A percentile compares a stretch with the other conserved stretches of the same genome.
Evolutionary conservation across 306 rosid species (phyloP).

Genomic region (Rosa multiflora): DNA sequence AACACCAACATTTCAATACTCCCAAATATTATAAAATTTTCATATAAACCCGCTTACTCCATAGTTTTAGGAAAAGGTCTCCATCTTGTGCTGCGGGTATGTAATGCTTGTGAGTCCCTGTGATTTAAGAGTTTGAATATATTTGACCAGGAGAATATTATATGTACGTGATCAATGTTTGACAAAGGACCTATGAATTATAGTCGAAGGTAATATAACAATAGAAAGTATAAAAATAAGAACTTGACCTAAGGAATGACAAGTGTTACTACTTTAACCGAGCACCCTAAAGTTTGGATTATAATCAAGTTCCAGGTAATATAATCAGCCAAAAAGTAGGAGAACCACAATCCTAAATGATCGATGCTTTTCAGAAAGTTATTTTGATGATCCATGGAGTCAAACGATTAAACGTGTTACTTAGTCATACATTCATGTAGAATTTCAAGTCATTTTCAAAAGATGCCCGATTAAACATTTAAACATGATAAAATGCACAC

Average conservation of each 20-base stretch:
- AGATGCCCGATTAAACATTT: conserved; percentile 20
- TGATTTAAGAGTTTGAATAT: too few relatives aligned
- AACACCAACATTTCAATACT: too few relatives aligned
- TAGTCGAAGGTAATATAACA: neutral
- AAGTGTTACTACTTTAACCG: neutral
- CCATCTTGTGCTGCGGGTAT: too few relatives aligned
- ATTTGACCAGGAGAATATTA: too few relatives aligned
- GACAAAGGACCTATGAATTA: neutral
- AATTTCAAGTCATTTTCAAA: conserved; percentile 15
- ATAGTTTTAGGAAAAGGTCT: too few relatives aligned
- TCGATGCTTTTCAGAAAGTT: neutral
- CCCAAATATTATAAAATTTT: too few relatives aligned
- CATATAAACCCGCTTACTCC: too few relatives aligned
- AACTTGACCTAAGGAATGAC: neutral
- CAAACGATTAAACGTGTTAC: conserved; percentile 4
- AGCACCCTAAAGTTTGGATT: neutral
- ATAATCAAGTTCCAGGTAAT: neutral
- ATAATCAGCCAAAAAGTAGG: neutral
- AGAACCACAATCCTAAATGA: neutral
- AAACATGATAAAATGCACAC: neutral
- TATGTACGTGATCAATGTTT: too few relatives aligned
- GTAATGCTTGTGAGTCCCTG: too few relatives aligned
- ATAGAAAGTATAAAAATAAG: neutral
- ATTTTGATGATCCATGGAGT: neutral
- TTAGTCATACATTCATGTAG: neutral